Evolutionary conservation across 495 filamentous ascomycete species (phyloP).

Genomic region (Lasiosphaeris hirsuta): DNA sequence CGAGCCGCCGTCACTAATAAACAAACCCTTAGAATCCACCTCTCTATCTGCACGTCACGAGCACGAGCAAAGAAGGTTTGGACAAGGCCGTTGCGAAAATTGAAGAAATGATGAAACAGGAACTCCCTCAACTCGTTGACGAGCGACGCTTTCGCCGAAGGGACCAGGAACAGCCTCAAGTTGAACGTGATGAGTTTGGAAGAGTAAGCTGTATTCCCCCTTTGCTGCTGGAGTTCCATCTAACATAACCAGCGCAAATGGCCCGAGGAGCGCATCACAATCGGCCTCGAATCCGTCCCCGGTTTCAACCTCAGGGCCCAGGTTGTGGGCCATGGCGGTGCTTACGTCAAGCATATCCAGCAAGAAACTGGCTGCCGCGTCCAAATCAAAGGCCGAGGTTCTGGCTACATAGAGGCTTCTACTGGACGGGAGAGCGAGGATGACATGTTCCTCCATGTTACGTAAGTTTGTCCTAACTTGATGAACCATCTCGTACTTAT

Average conservation of each 20-base stretch:
- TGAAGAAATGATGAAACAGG: slow-evolving; percentile 92
- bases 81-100: slow-evolving; percentile 83
- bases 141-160: slow-evolving; percentile 89
- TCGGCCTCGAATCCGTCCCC: slow-evolving; percentile 82
- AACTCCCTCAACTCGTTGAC: slow-evolving; percentile 91
- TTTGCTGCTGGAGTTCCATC: slow-evolving; percentile 23
- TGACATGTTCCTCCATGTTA: slow-evolving; percentile 90
- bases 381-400: slow-evolving; percentile 97
- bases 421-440: slow-evolving; percentile 89
- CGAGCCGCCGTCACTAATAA: not conserved
- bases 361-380: slow-evolving; percentile 90
- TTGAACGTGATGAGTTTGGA: slow-evolving; percentile 94
- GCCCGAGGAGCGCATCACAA: slow-evolving; percentile 92
- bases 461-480: slow-evolving; percentile 54
- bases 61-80: slow-evolving; percentile 85
- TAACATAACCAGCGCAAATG: slow-evolving; percentile 79
- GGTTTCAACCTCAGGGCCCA: slow-evolving; percentile 97
- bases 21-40: slow-evolving; percentile 70
- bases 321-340: slow-evolving; percentile 88
- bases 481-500: slow-evolving; percentile 29
- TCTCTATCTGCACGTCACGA: slow-evolving; percentile 91
- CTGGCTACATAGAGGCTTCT: slow-evolving; percentile 83
- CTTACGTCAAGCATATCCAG: slow-evolving; percentile 97
- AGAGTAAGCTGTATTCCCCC: slow-evolving; percentile 57
- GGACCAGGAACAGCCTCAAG: slow-evolving; percentile 78